These are phyloP conservation scores for Plasmodium malariae DNA, from an alignment of 169 alveolate genomes.

Conservation along the genomic window DNA sequence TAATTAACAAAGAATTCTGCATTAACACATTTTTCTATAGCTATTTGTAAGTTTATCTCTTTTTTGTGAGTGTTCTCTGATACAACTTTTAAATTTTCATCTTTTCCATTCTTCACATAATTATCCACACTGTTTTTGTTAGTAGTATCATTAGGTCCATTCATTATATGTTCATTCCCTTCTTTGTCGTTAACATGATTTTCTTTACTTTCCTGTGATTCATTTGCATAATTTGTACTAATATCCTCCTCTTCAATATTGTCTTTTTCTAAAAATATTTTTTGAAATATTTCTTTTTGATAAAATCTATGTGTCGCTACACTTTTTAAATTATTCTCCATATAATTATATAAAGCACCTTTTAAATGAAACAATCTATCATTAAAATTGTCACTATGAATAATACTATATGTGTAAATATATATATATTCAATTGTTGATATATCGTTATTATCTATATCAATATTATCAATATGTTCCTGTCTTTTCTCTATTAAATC, in stretches of 20 bases:
- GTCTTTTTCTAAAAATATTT: conserved; percentile 51
- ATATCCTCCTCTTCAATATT: conserved; percentile 4
- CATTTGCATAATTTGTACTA: not conserved
- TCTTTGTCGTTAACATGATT: conserved; percentile 3
- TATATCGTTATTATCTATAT: conserved; percentile 61
- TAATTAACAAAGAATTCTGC: conserved; percentile 23
- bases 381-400: conserved; percentile 73
- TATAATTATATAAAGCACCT: conserved; percentile 39
- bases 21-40: conserved; percentile 49
- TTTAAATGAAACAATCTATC: conserved; percentile 73
- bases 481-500: conserved; percentile 70
- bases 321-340: conserved; percentile 69
- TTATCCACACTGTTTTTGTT: not conserved
- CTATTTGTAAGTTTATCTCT: conserved; percentile 9
- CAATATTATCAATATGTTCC: conserved; percentile 59
- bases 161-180: not conserved
- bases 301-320: conserved; percentile 76
- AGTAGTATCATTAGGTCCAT: not conserved
- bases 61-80: conserved; percentile 22
- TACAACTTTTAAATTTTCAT: not conserved
- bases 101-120: not conserved
- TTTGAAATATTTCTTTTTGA: conserved; percentile 73
- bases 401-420: conserved; percentile 60
- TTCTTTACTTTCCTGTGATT: not conserved
- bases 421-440: conserved; percentile 61